Base-by-base conservation (phyloP, 176 grass and related monocot genomes). In the Hordeum vulgare region DNA sequence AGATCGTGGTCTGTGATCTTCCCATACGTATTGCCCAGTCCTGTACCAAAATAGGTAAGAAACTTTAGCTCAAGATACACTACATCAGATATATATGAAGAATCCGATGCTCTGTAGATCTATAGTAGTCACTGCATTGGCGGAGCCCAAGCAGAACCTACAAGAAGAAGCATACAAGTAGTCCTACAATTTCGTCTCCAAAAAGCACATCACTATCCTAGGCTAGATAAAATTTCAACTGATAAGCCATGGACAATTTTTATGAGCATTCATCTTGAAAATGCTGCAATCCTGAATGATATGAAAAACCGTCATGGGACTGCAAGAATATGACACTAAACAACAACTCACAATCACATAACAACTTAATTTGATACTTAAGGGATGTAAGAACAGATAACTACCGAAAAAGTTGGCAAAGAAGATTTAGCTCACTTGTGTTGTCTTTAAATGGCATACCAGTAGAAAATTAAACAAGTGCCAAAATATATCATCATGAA, bases 1-100 rank as follows among this genome's bases (percentile, higher is more conserved):
- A 62, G 96, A 96, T 51, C 85, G 74, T 36, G 96, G 91, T 14
- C 91, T 83, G 84, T 99, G 96, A 88, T 99, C 96, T 94, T 99
- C 96, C 96, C 96, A 99, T 15, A 18, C 26, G 87, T 99, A 99
- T 61, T 89, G 91, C 26, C 96, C 96, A 85, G 9, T 85, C 87
- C 96, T 98, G 68, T 62, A 88, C 33, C 37, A 81, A 88, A 77
- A 85, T 29, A 72, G 27, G 72, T 66, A 64, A 57, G 31, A 57
- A 10, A n/a, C n/a, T 18, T 74, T 74, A 78, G 66, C 72, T 35
- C 5, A 58, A 44, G 20, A 73, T 17, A 62, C 61, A 53, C 23
- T 47, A 57, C 76, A 66, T 71, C 25, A 58, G 18, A 66, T 72
- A 85, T 70, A 56, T 39, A 49, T 12, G 29, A 15, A 49, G 3